phyloP scores from a whole-genome alignment of 2,329 filamentous ascomycete genomes.

The Teratosphaeria viscida region DNA sequence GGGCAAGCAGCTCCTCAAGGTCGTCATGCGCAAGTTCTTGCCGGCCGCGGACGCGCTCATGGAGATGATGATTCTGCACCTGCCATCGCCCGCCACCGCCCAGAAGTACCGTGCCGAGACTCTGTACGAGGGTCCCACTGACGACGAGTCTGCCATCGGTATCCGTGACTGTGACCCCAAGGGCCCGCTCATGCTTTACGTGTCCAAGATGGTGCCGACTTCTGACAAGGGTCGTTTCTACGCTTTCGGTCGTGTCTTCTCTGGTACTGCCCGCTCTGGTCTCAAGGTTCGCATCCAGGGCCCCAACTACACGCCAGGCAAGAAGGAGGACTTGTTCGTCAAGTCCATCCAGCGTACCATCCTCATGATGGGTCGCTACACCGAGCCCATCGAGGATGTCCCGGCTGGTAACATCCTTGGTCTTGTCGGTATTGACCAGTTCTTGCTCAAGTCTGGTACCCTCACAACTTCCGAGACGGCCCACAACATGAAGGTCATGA shows the following conservation, averaged over 20 bases:
- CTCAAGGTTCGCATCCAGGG: constrained; percentile 99
- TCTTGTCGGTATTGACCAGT: constrained; percentile 99
- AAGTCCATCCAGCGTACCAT: constrained; percentile 99
- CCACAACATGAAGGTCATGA: constrained; percentile 99
- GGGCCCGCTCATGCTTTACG: constrained; percentile 98
- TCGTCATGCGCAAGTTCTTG: constrained; percentile 97
- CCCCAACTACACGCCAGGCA: constrained; percentile 94
- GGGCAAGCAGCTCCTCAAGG: constrained; percentile 96
- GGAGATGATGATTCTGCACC: constrained; percentile 99
- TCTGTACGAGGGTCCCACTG: constrained; percentile 91
- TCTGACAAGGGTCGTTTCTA: constrained; percentile 99
- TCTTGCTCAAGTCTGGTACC: constrained; percentile 99
- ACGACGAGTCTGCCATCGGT: constrained; percentile 87
- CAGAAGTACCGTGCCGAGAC: constrained; percentile 98
- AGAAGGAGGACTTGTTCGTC: constrained; percentile 98
- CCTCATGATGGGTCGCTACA: constrained; percentile 99
- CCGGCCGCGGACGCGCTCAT: constrained; percentile 94
- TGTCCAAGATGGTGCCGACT: constrained; percentile 99
- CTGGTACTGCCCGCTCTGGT: constrained; percentile 94
- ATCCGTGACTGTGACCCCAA: constrained; percentile 98
- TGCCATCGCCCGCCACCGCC: constrained; percentile 89
- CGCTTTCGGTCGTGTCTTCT: constrained; percentile 99
- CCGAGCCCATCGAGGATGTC: constrained; percentile 97
- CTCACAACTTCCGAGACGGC: constrained; percentile 93
- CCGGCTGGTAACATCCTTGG: constrained; percentile 99